A percentile compares a stretch with the other conserved stretches of the same genome.
Conservation (phyloP, 2,329 filamentous ascomycete species). For the Dothistroma pini region DNA sequence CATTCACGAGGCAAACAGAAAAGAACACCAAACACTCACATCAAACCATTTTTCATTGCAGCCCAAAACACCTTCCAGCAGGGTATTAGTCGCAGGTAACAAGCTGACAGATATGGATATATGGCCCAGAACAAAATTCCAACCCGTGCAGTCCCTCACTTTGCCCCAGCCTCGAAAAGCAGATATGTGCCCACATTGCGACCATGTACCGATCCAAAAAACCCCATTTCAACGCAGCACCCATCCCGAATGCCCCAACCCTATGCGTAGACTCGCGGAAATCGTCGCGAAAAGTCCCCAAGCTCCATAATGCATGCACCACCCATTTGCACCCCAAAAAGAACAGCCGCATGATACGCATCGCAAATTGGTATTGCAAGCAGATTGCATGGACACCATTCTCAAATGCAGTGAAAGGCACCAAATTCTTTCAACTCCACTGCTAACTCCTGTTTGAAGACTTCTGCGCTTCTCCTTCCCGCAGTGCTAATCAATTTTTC, state of each 20-base stretch:
- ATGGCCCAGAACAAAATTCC: background rate
- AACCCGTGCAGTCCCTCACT: background rate
- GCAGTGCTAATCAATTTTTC: background rate
- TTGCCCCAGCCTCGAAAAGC: background rate
- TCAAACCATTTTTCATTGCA: background rate
- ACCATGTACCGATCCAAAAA: background rate
- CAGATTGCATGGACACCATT: conserved; percentile 17
- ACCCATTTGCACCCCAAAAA: background rate
- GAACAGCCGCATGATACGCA: conserved; percentile 8
- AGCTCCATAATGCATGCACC: background rate
- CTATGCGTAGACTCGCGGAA: background rate
- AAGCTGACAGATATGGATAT: background rate
- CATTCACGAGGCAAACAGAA: too few species aligned
- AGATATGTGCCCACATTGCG: conserved; percentile 2
- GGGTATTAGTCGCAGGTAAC: background rate
- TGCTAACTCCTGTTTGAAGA: conserved; percentile 15
- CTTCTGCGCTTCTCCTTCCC: conserved; percentile 11
- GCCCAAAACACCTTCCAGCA: background rate
- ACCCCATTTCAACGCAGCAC: background rate
- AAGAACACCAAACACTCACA: background rate
- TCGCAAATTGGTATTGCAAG: conserved; percentile 4
- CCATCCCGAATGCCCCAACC: background rate
- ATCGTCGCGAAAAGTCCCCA: background rate
- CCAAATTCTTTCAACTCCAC: conserved; percentile 17
- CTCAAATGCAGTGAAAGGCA: conserved; percentile 20